Evolutionary conservation across 768 basidiomycete species (phyloP).

Genomic region (Lyophyllum atratum): DNA sequence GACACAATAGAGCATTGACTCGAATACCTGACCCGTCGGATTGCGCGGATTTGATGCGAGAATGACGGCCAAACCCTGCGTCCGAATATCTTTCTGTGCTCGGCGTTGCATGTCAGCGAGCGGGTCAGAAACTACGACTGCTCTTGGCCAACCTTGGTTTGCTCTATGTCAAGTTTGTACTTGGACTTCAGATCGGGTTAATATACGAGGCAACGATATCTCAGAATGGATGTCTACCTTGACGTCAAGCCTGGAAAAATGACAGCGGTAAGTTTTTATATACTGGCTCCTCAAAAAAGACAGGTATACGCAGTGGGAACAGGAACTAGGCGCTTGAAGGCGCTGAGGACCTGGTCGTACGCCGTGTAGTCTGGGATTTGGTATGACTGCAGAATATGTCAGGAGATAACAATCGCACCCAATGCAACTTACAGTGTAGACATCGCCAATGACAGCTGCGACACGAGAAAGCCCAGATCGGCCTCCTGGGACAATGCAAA

Average conservation of each 20-base stretch:
- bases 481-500: conserved; percentile 94
- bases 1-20: not conserved
- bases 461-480: conserved; percentile 88
- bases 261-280: conserved; percentile 22
- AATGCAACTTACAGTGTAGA: conserved; percentile 66
- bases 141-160: conserved; percentile 63
- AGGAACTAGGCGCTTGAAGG: conserved; percentile 87
- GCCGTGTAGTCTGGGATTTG: conserved; percentile 93
- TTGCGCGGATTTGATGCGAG: conserved; percentile 95
- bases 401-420: not conserved
- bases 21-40: conserved; percentile 85
- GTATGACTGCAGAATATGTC: conserved; percentile 57
- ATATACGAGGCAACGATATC: not conserved
- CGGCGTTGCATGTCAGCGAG: conserved; percentile 37
- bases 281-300: conserved; percentile 3
- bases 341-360: conserved; percentile 80
- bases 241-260: conserved; percentile 28
- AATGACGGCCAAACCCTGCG: conserved; percentile 82
- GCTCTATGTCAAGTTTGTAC: conserved; percentile 78
- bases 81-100: conserved; percentile 73
- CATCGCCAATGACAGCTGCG: conserved; percentile 89
- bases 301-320: conserved; percentile 79
- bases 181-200: conserved; percentile 42
- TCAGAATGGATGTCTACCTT: conserved; percentile 25
- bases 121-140: conserved; percentile 5